These are phyloP conservation scores for Stephanodiscus triporus DNA, from an alignment of 108 stramenopile genomes.

Conservation along the genomic window DNA sequence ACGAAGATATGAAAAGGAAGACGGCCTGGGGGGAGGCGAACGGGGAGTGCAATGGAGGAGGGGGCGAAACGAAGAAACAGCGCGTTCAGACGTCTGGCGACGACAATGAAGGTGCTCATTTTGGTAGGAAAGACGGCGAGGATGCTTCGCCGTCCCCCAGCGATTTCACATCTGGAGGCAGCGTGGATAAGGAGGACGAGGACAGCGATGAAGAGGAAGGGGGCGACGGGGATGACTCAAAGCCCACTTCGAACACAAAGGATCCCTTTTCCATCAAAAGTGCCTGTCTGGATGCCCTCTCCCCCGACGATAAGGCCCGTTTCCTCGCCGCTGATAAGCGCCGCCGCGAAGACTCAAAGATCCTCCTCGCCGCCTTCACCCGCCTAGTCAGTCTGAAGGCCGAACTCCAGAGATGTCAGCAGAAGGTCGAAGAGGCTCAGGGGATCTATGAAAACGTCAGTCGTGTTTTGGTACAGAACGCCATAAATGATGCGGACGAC, in stretches of 20 bases:
- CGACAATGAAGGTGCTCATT: too few relatives aligned
- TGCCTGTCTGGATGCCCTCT: constrained; percentile 11
- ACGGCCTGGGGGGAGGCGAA: too few relatives aligned
- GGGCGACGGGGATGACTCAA: not conserved
- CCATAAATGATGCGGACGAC: constrained; percentile 24
- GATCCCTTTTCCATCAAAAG: not conserved
- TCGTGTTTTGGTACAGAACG: constrained; percentile 14
- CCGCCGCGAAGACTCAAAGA: constrained; percentile 28
- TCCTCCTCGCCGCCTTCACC: constrained; percentile 21
- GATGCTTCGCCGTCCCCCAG: too few relatives aligned
- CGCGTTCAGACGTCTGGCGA: too few relatives aligned
- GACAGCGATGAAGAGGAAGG: too few relatives aligned
- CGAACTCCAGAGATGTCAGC: constrained; percentile 31
- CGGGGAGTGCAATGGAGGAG: too few relatives aligned
- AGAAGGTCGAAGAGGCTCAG: constrained; percentile 25
- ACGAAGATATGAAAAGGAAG: too few relatives aligned
- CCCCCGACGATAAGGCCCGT: constrained; percentile 13
- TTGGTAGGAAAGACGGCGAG: too few relatives aligned
- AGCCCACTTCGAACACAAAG: constrained; percentile 4
- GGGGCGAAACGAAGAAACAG: too few relatives aligned
- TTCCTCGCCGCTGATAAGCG: constrained; percentile 28
- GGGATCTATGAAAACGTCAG: constrained; percentile 11
- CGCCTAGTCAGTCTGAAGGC: constrained; percentile 28
- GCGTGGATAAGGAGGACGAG: too few relatives aligned
- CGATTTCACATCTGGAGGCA: too few relatives aligned